Conservation (phyloP, 2,329 filamentous ascomycete genomes). For the Cadophora malorum region DNA sequence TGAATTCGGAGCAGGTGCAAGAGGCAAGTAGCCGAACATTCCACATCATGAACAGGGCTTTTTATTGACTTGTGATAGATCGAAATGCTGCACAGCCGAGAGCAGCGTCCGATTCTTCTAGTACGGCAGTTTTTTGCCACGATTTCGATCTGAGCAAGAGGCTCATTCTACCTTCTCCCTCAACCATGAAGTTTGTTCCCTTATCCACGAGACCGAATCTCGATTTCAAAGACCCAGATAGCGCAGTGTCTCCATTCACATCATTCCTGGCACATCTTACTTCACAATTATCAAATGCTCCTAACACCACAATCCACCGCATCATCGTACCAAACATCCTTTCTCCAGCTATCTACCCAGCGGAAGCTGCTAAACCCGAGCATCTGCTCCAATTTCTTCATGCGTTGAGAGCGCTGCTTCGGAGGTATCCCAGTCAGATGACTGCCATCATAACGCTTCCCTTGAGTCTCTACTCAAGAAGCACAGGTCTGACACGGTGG, state of each 20-base stretch:
- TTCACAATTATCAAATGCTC: constrained; percentile 61
- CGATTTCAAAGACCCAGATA: constrained; percentile 42
- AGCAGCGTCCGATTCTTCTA: constrained; percentile 24
- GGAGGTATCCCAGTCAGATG: constrained; percentile 67
- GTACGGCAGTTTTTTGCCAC: constrained; percentile 65
- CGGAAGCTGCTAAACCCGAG: constrained; percentile 71
- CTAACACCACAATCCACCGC: constrained; percentile 70
- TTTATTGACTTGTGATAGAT: constrained; percentile 32
- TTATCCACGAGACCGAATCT: constrained; percentile 44
- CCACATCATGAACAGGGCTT: constrained; percentile 20
- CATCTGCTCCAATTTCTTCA: constrained; percentile 84
- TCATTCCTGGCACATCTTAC: constrained; percentile 66
- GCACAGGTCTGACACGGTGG: constrained; percentile 80
- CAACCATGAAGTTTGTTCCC: constrained; percentile 59
- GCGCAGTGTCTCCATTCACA: constrained; percentile 62
- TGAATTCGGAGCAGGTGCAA: constrained; percentile 64
- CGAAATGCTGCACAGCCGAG: constrained; percentile 33
- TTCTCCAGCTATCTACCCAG: constrained; percentile 83
- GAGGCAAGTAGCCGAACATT: constrained; percentile 46
- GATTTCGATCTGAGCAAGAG: constrained; percentile 74
- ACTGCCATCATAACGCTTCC: constrained; percentile 81
- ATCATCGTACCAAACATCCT: constrained; percentile 85
- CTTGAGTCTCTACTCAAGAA: constrained; percentile 78
- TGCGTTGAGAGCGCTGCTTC: constrained; percentile 74
- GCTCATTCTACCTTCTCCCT: constrained; percentile 61